Percentiles rank a stretch among this genome's conserved stretches.
Evolutionary conservation across 176 grass and related monocot species (phyloP).

Genomic region (Phoenix roebelenii): DNA sequence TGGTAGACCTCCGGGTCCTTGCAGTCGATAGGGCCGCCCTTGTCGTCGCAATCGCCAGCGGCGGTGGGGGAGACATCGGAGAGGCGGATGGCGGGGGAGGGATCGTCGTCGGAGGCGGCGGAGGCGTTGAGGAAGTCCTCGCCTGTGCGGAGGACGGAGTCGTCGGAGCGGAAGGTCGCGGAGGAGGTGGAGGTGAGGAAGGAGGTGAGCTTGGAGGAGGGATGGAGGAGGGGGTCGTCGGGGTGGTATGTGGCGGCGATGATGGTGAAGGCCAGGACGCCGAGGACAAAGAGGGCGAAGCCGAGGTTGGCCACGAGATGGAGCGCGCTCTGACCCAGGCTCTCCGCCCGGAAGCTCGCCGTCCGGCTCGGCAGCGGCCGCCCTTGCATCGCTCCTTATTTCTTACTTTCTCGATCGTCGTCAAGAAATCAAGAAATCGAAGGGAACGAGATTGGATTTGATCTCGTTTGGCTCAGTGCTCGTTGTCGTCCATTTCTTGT

Average conservation of each 20-base stretch:
- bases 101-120: not conserved
- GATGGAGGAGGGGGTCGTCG: constrained; percentile 9
- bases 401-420: too few species aligned
- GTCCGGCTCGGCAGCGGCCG: too few species aligned
- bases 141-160: constrained; percentile 5
- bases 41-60: not conserved
- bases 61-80: not conserved
- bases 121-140: constrained; percentile 12
- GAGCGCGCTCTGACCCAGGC: too few species aligned
- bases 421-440: too few species aligned
- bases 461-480: too few species aligned
- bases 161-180: constrained; percentile 10
- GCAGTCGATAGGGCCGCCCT: constrained; percentile 1
- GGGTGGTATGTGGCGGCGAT: constrained; percentile 13
- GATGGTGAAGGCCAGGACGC: constrained; percentile 4
- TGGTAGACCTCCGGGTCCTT: constrained; percentile 10
- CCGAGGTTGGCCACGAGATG: not conserved
- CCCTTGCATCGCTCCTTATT: too few species aligned
- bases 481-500: too few species aligned
- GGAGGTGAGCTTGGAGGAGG: constrained; percentile 9
- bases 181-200: constrained; percentile 18
- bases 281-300: constrained; percentile 6
- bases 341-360: too few species aligned
- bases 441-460: too few species aligned
- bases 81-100: not conserved